Base-by-base conservation (phyloP, 331 rosid genomes). In the Arachis monticola region DNA sequence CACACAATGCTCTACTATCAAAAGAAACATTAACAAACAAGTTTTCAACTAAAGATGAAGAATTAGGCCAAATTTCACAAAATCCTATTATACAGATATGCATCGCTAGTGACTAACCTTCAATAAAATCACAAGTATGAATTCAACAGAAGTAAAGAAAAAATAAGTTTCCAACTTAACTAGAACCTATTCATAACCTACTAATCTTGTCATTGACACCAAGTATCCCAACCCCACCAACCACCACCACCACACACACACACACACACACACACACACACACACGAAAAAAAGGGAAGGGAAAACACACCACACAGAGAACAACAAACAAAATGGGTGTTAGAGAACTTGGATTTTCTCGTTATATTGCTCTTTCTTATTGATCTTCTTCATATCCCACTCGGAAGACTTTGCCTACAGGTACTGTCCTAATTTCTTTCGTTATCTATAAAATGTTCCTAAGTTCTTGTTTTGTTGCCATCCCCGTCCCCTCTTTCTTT, bases 361-460 rank as follows among this genome's bases (percentile, higher is more conserved):
- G 14, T 84, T 17, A 30, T 77, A 56, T 42, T 84, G 41, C 0
- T 80, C 9, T 47, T 4, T 63, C 62, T 83, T 53, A 3, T 52
- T 48, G 35, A 13, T 59, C 74, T 2, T 75, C 80, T n/a, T 71
- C 85, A 7, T 40, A 71, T 69, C 60, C 64, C 46, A 53, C 44
- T 68, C 82, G n/a, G 56, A 77, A 73, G 78, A 80, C 30, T 60
- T 74, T 69, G 52, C 69, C 81, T 66, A 60, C 83, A 78, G 88
- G 88, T 84, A 74, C 61, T 81, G 13, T 78, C 45, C 60, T 59
- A 35, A 17, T 2, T 30, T 44, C 47, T 3, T 44, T 44, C 5
- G 7, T 5, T 44, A 44, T 5, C 6, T 3, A 17, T 44, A 5
- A 44, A 44, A 44, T 5, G 5, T 32, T 31, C 10, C 47, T 4